phyloP scores from a whole-genome alignment of 2,329 filamentous ascomycete genomes.

The Monilinia polystroma region DNA sequence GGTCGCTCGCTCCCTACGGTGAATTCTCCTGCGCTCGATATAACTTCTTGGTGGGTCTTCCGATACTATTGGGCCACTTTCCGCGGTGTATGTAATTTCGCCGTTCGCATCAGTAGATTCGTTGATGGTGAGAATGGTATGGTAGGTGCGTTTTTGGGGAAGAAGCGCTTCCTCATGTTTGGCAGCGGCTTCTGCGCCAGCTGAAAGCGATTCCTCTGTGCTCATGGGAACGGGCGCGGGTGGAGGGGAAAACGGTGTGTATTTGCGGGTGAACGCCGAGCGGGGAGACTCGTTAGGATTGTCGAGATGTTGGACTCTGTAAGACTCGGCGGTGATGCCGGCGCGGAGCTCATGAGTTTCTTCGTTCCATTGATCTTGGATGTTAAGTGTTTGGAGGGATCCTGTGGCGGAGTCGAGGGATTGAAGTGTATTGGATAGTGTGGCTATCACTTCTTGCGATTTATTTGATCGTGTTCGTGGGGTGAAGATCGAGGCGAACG shows the following conservation, averaged over 20 bases:
- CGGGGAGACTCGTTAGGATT: slow-evolving; percentile 56
- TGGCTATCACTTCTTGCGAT: slow-evolving; percentile 62
- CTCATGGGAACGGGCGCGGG: slow-evolving; percentile 68
- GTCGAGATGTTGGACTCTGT: slow-evolving; percentile 53
- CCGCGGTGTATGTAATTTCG: slow-evolving; percentile 59
- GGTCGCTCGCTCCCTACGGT: slow-evolving; percentile 48
- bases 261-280: slow-evolving; percentile 63
- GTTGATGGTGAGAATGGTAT: slow-evolving; percentile 65
- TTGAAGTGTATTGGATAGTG: slow-evolving; percentile 59
- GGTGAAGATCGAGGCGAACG: slow-evolving; percentile 83
- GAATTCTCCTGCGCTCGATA: slow-evolving; percentile 66
- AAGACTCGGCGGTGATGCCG: slow-evolving; percentile 47
- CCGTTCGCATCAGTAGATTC: slow-evolving; percentile 61
- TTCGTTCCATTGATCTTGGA: slow-evolving; percentile 35
- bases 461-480: slow-evolving; percentile 51
- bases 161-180: slow-evolving; percentile 41
- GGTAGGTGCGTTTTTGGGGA: slow-evolving; percentile 57
- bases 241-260: slow-evolving; percentile 82
- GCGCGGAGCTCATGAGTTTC: slow-evolving; percentile 42
- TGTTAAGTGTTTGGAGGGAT: slow-evolving; percentile 18
- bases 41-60: slow-evolving; percentile 52
- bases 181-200: slow-evolving; percentile 42
- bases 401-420: slow-evolving; percentile 59
- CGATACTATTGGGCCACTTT: slow-evolving; percentile 58
- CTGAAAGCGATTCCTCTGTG: slow-evolving; percentile 41